These are phyloP conservation scores for Suillus placidus DNA, from an alignment of 768 basidiomycete genomes.

Conservation along the genomic window DNA sequence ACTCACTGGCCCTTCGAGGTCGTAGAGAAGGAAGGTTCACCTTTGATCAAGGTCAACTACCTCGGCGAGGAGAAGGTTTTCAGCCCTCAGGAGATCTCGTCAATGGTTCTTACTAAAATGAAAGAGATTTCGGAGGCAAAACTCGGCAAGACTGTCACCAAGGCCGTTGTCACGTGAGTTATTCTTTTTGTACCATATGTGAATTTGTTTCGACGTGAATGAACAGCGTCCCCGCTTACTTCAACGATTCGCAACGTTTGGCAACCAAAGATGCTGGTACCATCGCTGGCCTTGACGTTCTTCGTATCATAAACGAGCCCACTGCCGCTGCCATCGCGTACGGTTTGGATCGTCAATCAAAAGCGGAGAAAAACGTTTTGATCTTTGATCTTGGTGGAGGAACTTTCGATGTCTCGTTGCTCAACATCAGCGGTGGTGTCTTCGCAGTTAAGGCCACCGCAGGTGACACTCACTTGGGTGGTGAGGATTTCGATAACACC, in stretches of 20 bases:
- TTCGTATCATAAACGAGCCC: constrained; percentile 99
- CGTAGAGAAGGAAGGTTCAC: constrained; percentile 95
- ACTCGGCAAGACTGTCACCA: constrained; percentile 97
- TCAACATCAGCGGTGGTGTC: constrained; percentile 97
- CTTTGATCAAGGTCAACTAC: constrained; percentile 95
- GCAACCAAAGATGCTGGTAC: constrained; percentile 99
- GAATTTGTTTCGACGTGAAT: constrained; percentile 11
- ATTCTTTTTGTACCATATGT: constrained; percentile 10
- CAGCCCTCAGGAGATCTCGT: constrained; percentile 98
- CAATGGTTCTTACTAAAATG: constrained; percentile 99
- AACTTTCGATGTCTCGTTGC: constrained; percentile 99
- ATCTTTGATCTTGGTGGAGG: constrained; percentile 99
- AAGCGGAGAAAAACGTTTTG: constrained; percentile 95
- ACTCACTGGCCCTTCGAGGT: constrained; percentile 97
- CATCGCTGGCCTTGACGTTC: constrained; percentile 97
- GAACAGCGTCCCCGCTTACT: constrained; percentile 91
- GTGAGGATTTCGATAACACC: constrained; percentile 99
- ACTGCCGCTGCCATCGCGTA: constrained; percentile 99
- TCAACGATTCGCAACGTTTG: constrained; percentile 99
- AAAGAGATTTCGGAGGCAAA: constrained; percentile 99
- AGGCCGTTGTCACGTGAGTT: constrained; percentile 96
- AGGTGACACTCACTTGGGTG: constrained; percentile 99
- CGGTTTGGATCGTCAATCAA: constrained; percentile 94
- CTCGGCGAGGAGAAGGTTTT: constrained; percentile 94
- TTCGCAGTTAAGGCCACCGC: constrained; percentile 99